phyloP scores from a whole-genome alignment of 331 rosid genomes.

The Quercus tomentella region DNA sequence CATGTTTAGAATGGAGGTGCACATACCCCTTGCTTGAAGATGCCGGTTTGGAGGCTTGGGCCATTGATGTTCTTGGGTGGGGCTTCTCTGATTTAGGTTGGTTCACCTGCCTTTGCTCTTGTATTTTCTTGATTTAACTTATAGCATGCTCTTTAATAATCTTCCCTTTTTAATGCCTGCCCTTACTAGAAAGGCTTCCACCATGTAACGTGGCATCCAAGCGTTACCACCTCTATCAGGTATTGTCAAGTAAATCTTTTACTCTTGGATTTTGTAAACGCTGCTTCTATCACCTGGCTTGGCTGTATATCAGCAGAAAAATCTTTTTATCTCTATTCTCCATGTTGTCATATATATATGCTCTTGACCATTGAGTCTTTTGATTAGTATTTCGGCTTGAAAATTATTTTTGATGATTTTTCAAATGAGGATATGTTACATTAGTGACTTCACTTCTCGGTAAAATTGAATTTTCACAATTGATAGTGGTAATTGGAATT shows the following conservation, averaged over 20 bases:
- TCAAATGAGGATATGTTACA: not conserved
- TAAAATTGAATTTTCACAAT: not conserved
- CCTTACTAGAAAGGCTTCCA: constrained; percentile 37
- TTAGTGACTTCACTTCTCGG: not conserved
- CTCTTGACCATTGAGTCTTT: not conserved
- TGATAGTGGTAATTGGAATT: not conserved
- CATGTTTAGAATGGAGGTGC: constrained; percentile 60
- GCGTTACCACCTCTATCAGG: constrained; percentile 57
- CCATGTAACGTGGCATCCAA: constrained; percentile 43
- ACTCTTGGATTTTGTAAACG: not conserved
- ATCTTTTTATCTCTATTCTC: not conserved
- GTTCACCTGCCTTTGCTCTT: not conserved
- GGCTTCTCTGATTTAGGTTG: constrained; percentile 59
- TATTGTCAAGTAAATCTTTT: not conserved
- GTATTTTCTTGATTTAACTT: not conserved
- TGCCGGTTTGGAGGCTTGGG: constrained; percentile 61
- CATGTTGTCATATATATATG: not conserved
- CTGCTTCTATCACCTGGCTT: not conserved
- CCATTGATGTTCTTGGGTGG: constrained; percentile 64
- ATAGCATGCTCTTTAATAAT: not conserved
- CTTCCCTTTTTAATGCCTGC: not conserved
- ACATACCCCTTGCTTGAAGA: constrained; percentile 49
- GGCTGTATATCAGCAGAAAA: not conserved
- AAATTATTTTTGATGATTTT: not conserved
- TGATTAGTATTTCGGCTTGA: not conserved